Conservation (phyloP, 768 basidiomycete genomes). For the Hygrocybe coccinea region DNA sequence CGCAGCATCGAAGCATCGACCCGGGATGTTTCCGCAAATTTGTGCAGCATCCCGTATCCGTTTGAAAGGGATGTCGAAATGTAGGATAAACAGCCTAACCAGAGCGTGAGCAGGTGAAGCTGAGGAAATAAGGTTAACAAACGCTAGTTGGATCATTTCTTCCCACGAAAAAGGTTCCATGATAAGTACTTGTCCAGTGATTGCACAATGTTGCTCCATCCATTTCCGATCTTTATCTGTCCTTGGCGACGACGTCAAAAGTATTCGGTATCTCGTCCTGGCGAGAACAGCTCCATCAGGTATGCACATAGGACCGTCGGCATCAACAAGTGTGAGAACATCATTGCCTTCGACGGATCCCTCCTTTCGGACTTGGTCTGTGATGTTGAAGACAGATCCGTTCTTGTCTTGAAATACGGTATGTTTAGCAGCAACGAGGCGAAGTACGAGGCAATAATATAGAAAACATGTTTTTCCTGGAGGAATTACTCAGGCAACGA, state of each 20-base stretch:
- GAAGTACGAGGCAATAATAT: conserved; percentile 11
- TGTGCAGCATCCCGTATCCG: neutral
- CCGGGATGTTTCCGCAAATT: conserved; percentile 10
- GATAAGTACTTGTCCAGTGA: neutral
- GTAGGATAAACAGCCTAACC: conserved; percentile 5
- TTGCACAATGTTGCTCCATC: conserved; percentile 2
- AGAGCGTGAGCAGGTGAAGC: conserved; percentile 1
- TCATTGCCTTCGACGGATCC: neutral
- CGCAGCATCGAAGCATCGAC: conserved; percentile 8
- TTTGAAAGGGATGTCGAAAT: conserved; percentile 7
- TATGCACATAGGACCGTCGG: neutral
- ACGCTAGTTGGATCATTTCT: neutral
- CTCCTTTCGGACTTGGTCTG: conserved; percentile 1
- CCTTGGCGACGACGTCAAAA: conserved; percentile 4
- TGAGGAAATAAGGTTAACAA: conserved; percentile 6
- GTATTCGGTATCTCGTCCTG: conserved; percentile 1
- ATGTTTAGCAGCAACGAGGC: conserved; percentile 9
- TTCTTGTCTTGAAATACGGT: conserved; percentile 10
- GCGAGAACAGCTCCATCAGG: neutral
- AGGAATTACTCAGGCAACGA: neutral
- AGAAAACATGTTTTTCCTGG: conserved; percentile 10
- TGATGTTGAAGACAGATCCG: conserved; percentile 9
- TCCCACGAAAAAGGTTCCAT: conserved; percentile 8
- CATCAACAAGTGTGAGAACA: conserved; percentile 12
- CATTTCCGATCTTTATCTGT: conserved; percentile 5